These are phyloP conservation scores for Teunomyces panamensis DNA, from an alignment of 805 yeast species.

Conservation along the genomic window DNA sequence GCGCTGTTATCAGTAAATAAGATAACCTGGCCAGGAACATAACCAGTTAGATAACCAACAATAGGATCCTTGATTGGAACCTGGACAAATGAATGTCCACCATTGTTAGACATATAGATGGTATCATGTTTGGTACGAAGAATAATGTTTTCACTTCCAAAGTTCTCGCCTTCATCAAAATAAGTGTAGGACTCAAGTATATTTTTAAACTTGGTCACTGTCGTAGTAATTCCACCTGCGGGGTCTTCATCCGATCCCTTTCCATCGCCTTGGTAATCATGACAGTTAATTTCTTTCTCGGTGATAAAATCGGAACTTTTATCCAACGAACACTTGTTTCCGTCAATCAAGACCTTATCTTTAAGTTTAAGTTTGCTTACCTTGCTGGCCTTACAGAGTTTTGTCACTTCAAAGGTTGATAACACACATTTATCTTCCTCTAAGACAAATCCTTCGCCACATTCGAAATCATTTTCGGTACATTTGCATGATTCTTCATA, in stretches of 20 bases:
- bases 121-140: slow-evolving; percentile 51
- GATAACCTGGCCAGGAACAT: slow-evolving; percentile 53
- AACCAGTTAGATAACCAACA: slow-evolving; percentile 58
- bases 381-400: slow-evolving; percentile 21
- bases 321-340: slow-evolving; percentile 41
- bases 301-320: slow-evolving; percentile 22
- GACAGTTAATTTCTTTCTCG: slow-evolving; percentile 34
- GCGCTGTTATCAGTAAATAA: slow-evolving; percentile 47
- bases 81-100: slow-evolving; percentile 51
- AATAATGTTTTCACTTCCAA: slow-evolving; percentile 46
- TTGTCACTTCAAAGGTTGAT: slow-evolving; percentile 14
- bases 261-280: slow-evolving; percentile 18
- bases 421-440: slow-evolving; percentile 19
- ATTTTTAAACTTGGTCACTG: slow-evolving; percentile 49
- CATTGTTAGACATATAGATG: slow-evolving; percentile 68
- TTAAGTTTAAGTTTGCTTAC: slow-evolving; percentile 24
- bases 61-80: slow-evolving; percentile 42
- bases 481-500: slow-evolving; percentile 63
- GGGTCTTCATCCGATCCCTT: slow-evolving; percentile 8
- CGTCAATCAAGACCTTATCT: slow-evolving; percentile 43
- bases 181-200: slow-evolving; percentile 55
- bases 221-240: slow-evolving; percentile 31
- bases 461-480: slow-evolving; percentile 64
- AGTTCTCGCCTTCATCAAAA: slow-evolving; percentile 47
- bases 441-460: slow-evolving; percentile 48